phyloP scores from a whole-genome alignment of 2,329 filamentous ascomycete species.

The Aquanectria penicillioides region DNA sequence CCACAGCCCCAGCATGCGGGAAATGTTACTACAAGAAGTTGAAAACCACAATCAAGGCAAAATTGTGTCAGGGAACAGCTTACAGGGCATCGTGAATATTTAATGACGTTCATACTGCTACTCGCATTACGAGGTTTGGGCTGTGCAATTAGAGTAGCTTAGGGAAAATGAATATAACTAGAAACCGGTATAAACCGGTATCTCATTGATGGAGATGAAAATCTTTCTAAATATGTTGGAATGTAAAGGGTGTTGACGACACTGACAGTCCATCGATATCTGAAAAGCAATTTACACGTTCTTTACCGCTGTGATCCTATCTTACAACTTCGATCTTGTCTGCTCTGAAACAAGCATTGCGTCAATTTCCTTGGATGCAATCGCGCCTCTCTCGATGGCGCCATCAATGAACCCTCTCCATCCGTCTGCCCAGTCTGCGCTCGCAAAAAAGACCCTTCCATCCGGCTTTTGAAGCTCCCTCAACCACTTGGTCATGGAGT shows the following conservation, averaged over 20 bases:
- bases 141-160: too few relatives aligned
- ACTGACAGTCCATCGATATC: too few relatives aligned
- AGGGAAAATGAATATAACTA: too few relatives aligned
- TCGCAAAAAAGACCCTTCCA: constrained; percentile 32
- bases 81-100: background rate
- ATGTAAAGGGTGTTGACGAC: too few relatives aligned
- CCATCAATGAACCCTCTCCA: constrained; percentile 39
- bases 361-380: background rate
- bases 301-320: background rate
- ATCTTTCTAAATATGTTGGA: too few relatives aligned
- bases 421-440: constrained; percentile 34
- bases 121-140: too few relatives aligned
- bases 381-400: constrained; percentile 31
- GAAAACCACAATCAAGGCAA: background rate
- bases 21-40: background rate
- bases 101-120: too few relatives aligned
- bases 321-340: background rate
- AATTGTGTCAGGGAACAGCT: background rate
- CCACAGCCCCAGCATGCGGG: background rate
- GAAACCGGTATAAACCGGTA: too few relatives aligned
- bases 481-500: constrained; percentile 14
- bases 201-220: too few relatives aligned
- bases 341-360: background rate
- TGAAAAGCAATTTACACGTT: background rate
- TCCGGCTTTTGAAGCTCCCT: constrained; percentile 25